A percentile compares a stretch with the other conserved stretches of the same genome.
Evolutionary conservation across 2,329 filamentous ascomycete genomes (phyloP).

Genomic region (Verticillium nubilum): DNA sequence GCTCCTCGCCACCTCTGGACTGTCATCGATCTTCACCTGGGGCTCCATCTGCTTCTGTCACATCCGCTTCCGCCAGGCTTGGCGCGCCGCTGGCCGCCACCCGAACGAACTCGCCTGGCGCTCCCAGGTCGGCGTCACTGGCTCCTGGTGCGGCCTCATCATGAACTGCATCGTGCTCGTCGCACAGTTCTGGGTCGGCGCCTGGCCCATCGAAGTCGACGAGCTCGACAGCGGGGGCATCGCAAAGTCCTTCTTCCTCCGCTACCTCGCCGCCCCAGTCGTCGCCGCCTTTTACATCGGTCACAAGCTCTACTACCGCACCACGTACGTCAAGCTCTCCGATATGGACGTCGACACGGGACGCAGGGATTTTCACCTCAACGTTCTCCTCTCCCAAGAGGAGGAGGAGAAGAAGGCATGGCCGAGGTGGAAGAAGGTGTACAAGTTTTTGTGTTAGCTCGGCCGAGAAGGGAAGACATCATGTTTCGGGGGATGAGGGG

Average conservation of each 20-base stretch:
- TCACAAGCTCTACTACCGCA: conserved; percentile 73
- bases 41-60: conserved; percentile 82
- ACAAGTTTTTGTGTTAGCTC: conserved; percentile 65
- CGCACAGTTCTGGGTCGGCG: conserved; percentile 84
- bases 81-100: conserved; percentile 63
- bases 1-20: conserved; percentile 67
- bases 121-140: conserved; percentile 71
- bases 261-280: conserved; percentile 66
- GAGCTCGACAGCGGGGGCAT: conserved; percentile 36
- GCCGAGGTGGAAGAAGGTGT: conserved; percentile 72
- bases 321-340: conserved; percentile 56
- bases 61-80: conserved; percentile 85
- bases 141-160: conserved; percentile 73
- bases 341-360: conserved; percentile 89
- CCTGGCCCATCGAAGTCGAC: conserved; percentile 63
- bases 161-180: conserved; percentile 73
- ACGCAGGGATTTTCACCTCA: conserved; percentile 76
- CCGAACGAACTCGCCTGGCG: conserved; percentile 74
- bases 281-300: conserved; percentile 61
- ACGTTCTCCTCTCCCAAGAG: conserved; percentile 74
- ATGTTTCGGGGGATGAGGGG: neutral
- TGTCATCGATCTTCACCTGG: conserved; percentile 74
- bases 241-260: conserved; percentile 65
- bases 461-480: neutral
- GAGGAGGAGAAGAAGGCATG: conserved; percentile 64